Evolutionary conservation across 1,284 basidiomycete species (phyloP), one percentile per base, ranked within the genome.

Genomic region (Athelia psychrophila): DNA sequence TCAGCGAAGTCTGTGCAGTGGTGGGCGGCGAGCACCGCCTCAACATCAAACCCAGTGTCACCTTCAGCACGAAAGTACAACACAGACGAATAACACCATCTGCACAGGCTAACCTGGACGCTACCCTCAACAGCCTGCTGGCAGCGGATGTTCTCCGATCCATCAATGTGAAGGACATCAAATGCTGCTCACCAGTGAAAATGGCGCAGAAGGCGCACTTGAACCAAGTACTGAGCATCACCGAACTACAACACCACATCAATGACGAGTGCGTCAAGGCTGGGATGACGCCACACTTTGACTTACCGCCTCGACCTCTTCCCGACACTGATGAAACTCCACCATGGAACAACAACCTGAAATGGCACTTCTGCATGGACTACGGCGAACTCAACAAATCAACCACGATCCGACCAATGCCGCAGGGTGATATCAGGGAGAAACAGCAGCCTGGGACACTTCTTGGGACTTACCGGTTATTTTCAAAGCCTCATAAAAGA

Each of bases 371-470:
- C 15, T 56, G 54, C 32, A 51, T 55, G 23, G 50, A 54, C 24
- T 58, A 13, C 47, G 49, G 10, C 47, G 44, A 23, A 20, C 44
- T 46, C 19, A 46, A 46, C 22, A 10, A 24, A 5, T 24, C 25
- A n/a, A 46, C 53, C 2, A 56, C 53, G 35, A 49, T 57, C 10
- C 38, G 50, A 2, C 44, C 56, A 1, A 52, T 57, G 51, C 56
- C 51, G 19, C 56, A 52, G 35, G 68, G 71, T 5, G 66, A 73
- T 55, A 70, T 73, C 0, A 49, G 61, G 0, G 51, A 57, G 1
- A 73, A 72, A 49, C 71, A 74, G 44, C 64, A 65, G 20, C 13
- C 51, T 69, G 2, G 58, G 55, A 32, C 56, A 58, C n/a, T 69
- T 69, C 48, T 30, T 64, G 3, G 63, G 68, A 0, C 47, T 70